phyloP scores from a whole-genome alignment of 768 basidiomycete species.

The Xanthoconium purpureum region DNA sequence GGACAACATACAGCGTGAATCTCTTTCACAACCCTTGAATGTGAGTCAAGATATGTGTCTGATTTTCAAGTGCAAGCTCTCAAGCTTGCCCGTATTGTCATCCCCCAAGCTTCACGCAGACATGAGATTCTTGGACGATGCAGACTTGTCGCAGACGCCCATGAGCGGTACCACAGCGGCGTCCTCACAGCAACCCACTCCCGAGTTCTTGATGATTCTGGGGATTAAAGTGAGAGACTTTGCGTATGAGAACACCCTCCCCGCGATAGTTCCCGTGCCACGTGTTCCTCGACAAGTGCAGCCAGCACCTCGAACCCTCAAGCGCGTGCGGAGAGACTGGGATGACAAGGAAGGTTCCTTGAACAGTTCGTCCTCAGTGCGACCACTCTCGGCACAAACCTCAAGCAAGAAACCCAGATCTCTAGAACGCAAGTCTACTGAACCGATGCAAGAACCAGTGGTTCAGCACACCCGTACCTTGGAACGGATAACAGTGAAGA shows the following conservation, averaged over 20 bases:
- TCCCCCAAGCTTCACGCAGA: slow-evolving; percentile 19
- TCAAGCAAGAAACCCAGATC: slow-evolving; percentile 23
- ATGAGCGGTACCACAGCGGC: not conserved
- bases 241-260: slow-evolving; percentile 65
- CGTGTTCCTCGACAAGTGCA: slow-evolving; percentile 48
- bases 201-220: slow-evolving; percentile 26
- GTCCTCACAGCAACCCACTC: slow-evolving; percentile 36
- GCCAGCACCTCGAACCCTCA: slow-evolving; percentile 37
- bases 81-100: slow-evolving; percentile 32
- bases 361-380: not conserved
- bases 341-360: slow-evolving; percentile 26
- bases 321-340: slow-evolving; percentile 37
- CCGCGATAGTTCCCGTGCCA: slow-evolving; percentile 54
- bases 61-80: slow-evolving; percentile 28
- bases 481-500: slow-evolving; percentile 16
- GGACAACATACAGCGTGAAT: slow-evolving; percentile 19
- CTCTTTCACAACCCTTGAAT: slow-evolving; percentile 25
- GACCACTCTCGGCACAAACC: slow-evolving; percentile 6
- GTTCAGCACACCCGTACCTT: slow-evolving; percentile 16
- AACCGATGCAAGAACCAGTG: slow-evolving; percentile 31
- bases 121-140: slow-evolving; percentile 1
- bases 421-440: slow-evolving; percentile 34
- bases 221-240: slow-evolving; percentile 55
- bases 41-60: slow-evolving; percentile 38
- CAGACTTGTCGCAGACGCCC: slow-evolving; percentile 18